Conservation (phyloP, 495 filamentous ascomycete species). For the Evernia prunastri region DNA sequence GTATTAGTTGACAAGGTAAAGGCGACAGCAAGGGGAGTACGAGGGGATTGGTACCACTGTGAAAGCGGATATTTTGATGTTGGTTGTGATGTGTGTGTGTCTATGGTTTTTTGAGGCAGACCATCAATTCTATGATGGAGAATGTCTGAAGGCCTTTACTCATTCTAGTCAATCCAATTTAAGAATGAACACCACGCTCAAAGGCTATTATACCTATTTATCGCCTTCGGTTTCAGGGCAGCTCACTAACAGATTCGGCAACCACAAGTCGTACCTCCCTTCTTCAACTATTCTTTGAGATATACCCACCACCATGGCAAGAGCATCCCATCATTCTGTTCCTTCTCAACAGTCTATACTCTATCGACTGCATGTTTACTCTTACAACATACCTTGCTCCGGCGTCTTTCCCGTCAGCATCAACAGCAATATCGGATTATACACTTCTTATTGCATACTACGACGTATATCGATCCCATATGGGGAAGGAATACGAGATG, state of each 20-base stretch:
- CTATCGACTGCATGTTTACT: constrained; percentile 1
- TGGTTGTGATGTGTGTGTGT: not conserved
- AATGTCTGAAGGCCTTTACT: too few species aligned
- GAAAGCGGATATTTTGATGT: too few species aligned
- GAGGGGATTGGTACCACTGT: too few species aligned
- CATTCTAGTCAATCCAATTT: not conserved
- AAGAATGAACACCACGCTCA: not conserved
- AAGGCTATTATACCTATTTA: not conserved
- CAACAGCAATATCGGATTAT: not conserved
- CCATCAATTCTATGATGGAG: too few species aligned
- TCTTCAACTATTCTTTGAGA: not conserved
- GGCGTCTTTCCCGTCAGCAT: not conserved
- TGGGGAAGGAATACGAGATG: not conserved
- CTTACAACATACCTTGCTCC: not conserved
- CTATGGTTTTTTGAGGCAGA: not conserved
- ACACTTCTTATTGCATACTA: constrained; percentile 3
- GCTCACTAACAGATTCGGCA: not conserved
- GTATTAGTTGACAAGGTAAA: too few species aligned
- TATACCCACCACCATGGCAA: not conserved
- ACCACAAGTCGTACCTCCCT: constrained; percentile 1
- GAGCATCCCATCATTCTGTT: not conserved
- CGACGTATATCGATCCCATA: not conserved
- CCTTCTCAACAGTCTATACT: not conserved
- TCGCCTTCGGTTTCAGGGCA: not conserved
- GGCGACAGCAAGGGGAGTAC: not conserved